Evolutionary conservation across 306 rosid species (phyloP).

Genomic region (Citrullus colocynthis): DNA sequence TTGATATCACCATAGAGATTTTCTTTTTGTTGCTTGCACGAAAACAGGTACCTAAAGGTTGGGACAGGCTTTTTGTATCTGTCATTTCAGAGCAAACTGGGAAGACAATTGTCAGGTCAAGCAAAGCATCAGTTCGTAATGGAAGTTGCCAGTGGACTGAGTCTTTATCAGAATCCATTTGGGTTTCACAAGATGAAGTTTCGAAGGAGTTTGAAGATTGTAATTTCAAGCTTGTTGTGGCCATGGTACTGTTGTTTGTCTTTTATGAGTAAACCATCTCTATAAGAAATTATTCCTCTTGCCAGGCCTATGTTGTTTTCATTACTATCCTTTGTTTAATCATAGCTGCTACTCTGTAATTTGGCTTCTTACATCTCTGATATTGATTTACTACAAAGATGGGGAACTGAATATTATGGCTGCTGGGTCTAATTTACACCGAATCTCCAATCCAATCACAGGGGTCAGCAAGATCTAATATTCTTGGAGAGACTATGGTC

Average conservation of each 20-base stretch:
- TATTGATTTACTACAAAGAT: background rate
- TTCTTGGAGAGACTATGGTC: constrained; percentile 35
- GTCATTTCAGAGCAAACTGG: constrained; percentile 25
- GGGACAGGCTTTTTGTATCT: constrained; percentile 38
- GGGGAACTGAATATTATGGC: background rate
- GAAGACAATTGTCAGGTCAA: constrained; percentile 21
- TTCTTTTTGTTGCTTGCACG: background rate
- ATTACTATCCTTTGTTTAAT: background rate
- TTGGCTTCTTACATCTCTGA: background rate
- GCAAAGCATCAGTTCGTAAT: constrained; percentile 25
- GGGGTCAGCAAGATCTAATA: constrained; percentile 32
- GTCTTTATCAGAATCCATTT: constrained; percentile 20
- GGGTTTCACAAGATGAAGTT: constrained; percentile 22
- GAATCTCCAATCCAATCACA: background rate
- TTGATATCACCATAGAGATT: background rate
- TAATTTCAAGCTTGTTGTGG: constrained; percentile 30
- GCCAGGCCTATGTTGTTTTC: background rate
- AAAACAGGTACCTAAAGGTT: constrained; percentile 32
- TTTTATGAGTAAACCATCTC: background rate
- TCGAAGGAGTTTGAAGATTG: constrained; percentile 25
- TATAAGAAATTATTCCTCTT: background rate
- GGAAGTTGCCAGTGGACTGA: constrained; percentile 42
- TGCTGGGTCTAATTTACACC: background rate
- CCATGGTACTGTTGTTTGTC: constrained; percentile 23
- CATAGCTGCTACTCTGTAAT: background rate